Evolutionary conservation across 129 eudicot species (phyloP).

Genomic region (Helianthus annuus): DNA sequence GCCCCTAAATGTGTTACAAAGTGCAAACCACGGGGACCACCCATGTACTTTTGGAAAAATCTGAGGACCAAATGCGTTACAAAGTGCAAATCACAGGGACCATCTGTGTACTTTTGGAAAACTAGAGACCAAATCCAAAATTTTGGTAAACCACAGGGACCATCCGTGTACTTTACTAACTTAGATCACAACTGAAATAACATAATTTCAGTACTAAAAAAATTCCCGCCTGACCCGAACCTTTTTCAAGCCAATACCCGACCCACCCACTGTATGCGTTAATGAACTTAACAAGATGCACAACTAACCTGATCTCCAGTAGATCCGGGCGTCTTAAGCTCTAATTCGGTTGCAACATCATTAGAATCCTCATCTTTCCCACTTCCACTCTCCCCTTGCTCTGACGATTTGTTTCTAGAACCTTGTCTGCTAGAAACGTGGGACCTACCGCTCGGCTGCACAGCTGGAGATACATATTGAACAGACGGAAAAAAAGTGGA

Average conservation of each 20-base stretch:
- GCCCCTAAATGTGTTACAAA: too few relatives aligned
- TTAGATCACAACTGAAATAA: neutral
- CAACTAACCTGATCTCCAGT: constrained; percentile 66
- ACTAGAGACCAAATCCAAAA: too few relatives aligned
- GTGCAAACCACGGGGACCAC: too few relatives aligned
- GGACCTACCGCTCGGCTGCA: constrained; percentile 54
- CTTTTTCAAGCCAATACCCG: neutral
- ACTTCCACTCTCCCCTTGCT: constrained; percentile 50
- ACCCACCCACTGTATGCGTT: neutral
- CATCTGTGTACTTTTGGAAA: too few relatives aligned
- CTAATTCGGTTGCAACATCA: constrained; percentile 81
- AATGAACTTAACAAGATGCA: neutral
- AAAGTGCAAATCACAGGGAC: too few relatives aligned
- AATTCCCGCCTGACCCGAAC: neutral
- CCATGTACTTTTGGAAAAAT: too few relatives aligned
- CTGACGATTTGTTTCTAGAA: constrained; percentile 53
- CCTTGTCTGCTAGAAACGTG: constrained; percentile 59
- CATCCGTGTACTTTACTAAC: neutral
- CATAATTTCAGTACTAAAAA: neutral
- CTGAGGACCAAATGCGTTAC: too few relatives aligned
- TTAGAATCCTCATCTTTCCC: constrained; percentile 64
- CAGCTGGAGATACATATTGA: constrained; percentile 55
- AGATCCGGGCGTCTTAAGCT: constrained; percentile 89
- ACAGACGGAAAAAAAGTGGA: constrained; percentile 67
- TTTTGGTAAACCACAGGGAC: too few relatives aligned